These are phyloP conservation scores for Porphyrellus cyaneotinctus DNA, from an alignment of 768 basidiomycete species.

Conservation along the genomic window DNA sequence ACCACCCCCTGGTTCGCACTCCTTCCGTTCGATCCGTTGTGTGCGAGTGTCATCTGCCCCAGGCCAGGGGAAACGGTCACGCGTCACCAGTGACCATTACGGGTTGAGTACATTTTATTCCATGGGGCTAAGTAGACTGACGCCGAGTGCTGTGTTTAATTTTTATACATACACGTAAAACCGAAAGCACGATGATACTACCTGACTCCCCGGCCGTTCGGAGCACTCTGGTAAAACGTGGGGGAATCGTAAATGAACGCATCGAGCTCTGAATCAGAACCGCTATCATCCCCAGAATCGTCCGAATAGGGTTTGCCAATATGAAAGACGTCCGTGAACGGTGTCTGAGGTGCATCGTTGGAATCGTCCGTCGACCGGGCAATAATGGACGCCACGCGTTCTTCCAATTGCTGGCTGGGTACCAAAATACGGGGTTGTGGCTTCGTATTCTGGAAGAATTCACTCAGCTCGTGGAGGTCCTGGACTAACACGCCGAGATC, in stretches of 20 bases:
- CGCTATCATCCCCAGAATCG: constrained; percentile 45
- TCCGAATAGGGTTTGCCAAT: constrained; percentile 45
- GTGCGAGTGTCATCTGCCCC: too few species aligned
- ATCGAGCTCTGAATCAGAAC: constrained; percentile 39
- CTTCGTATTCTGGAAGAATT: constrained; percentile 58
- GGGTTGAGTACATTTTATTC: background rate
- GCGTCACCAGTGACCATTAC: too few species aligned
- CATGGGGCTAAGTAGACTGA: background rate
- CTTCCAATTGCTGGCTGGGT: constrained; percentile 64
- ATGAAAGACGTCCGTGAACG: constrained; percentile 72
- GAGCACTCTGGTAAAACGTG: constrained; percentile 39
- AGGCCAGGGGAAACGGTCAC: too few species aligned
- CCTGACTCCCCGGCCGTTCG: constrained; percentile 37
- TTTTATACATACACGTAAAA: constrained; percentile 2
- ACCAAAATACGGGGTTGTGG: constrained; percentile 33
- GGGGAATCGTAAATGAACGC: constrained; percentile 63
- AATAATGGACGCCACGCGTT: constrained; percentile 76
- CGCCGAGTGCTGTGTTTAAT: background rate
- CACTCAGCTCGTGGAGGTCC: constrained; percentile 71
- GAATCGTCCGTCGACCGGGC: constrained; percentile 65
- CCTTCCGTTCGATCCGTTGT: too few species aligned
- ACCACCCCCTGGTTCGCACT: too few species aligned
- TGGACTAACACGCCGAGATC: constrained; percentile 76
- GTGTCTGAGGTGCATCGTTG: constrained; percentile 66
- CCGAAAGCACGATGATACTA: constrained; percentile 6